Evolutionary conservation across 1,284 basidiomycete genomes (phyloP), one percentile per base, ranked within the genome.

Genomic region (Volvariella surrecta): DNA sequence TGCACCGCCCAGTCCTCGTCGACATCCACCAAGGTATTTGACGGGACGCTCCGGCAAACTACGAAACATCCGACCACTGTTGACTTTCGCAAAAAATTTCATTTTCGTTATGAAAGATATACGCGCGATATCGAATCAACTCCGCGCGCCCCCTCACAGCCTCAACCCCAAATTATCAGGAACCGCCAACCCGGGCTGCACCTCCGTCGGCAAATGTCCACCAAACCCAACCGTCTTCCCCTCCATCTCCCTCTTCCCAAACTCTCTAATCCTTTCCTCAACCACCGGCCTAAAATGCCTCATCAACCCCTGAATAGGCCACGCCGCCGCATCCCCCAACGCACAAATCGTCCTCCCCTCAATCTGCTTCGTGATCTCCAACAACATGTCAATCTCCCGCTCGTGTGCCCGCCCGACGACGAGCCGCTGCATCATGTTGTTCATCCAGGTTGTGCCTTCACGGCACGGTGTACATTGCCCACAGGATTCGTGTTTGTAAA

Each of bases 401-500:
- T 79, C 75, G 60, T 95, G 89, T 1, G 84, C 90, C 15, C 92
- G 78, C 2, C 95, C 94, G 58, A 89, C 85, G 32, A 88, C 85
- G 65, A 93, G 77, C 43, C 92, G 82, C 60, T 91, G 79, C 92
- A 96, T 96, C 89, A 96, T 95, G 67, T 96, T 95, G 79, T 87
- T 89, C 87, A 97, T 90, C 93, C 93, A 96, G 0, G 90, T 94
- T 2, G 93, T 96, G 39, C 93, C 93, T 61, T 96, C 93, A 54
- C 93, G 74, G 64, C 94, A 97, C 2, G 94, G 94, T 4, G 95
- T 98, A 62, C 94, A 99, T 64, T 98, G 96, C 17, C 96, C 96
- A 58, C 95, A 99, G 3, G 91, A 95, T 64, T 98, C 96, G 70
- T 98, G 95, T 67, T 97, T 96, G 74, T 96, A 96, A 68, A 96